phyloP scores from a whole-genome alignment of 345 rosid genomes.

The Streptanthus diversifolius region DNA sequence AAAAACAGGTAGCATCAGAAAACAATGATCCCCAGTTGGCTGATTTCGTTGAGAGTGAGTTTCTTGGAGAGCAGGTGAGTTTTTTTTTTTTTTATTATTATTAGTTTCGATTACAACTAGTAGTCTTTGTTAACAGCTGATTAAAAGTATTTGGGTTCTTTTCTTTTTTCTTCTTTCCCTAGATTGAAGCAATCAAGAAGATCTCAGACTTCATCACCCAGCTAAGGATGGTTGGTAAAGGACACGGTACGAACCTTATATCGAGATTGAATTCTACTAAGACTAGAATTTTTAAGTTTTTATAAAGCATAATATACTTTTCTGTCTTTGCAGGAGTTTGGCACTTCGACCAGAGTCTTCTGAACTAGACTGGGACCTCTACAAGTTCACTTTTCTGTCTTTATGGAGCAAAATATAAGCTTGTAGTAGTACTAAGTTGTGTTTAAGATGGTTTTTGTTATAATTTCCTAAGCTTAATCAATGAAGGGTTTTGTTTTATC shows the following conservation, averaged over 20 bases:
- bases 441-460: conserved; percentile 30
- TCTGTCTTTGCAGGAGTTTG: conserved; percentile 62
- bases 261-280: neutral
- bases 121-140: neutral
- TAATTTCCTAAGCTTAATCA: conserved; percentile 23
- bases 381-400: conserved; percentile 6
- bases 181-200: conserved; percentile 87
- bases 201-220: conserved; percentile 78
- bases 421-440: conserved; percentile 28
- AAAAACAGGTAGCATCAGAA: conserved; percentile 58
- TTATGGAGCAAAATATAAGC: conserved; percentile 17
- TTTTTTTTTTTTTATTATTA: neutral
- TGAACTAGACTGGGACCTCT: conserved; percentile 32
- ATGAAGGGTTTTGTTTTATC: neutral
- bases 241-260: conserved; percentile 59
- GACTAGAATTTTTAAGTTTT: neutral
- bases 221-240: conserved; percentile 83
- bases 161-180: neutral
- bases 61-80: conserved; percentile 64
- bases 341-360: conserved; percentile 87
- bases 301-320: neutral
- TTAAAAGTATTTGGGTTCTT: neutral
- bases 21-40: conserved; percentile 64
- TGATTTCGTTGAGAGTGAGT: conserved; percentile 70
- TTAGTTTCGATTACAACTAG: neutral